Evolutionary conservation across 352 stramenopile genomes (phyloP).

Genomic region (Globisporangium cederbergense): DNA sequence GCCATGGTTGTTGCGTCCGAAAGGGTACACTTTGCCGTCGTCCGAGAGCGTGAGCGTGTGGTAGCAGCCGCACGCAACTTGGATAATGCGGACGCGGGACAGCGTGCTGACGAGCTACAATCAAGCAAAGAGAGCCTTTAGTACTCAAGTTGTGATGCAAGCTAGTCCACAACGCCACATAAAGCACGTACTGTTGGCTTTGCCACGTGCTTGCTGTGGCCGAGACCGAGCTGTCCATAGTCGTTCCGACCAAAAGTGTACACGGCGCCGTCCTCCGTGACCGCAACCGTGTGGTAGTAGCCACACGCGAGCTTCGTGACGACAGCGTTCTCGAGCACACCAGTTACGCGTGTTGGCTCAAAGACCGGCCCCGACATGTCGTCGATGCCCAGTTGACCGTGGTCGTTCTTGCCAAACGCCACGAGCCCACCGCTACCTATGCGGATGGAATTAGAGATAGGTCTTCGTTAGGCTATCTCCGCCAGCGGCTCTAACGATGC

Average conservation of each 20-base stretch:
- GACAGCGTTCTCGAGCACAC: constrained; percentile 53
- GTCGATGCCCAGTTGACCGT: constrained; percentile 87
- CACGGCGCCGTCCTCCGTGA: constrained; percentile 64
- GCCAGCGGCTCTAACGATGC: neutral
- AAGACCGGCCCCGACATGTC: constrained; percentile 39
- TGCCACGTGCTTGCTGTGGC: constrained; percentile 69
- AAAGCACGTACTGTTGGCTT: constrained; percentile 38
- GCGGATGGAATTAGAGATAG: neutral
- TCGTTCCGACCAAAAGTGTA: constrained; percentile 92
- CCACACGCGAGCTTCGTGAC: constrained; percentile 83
- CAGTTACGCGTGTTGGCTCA: constrained; percentile 41
- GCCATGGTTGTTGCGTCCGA: constrained; percentile 93
- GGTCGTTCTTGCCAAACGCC: constrained; percentile 91
- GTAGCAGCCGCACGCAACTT: constrained; percentile 83
- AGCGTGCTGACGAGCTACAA: constrained; percentile 52
- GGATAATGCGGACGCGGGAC: constrained; percentile 48
- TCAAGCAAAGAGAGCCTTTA: neutral
- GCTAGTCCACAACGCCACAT: neutral
- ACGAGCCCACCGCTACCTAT: constrained; percentile 59
- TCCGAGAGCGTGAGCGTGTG: constrained; percentile 81
- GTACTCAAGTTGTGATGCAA: neutral
- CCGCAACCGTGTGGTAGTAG: constrained; percentile 90
- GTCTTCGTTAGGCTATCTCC: neutral
- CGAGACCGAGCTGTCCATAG: constrained; percentile 91
- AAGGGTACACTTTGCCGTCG: constrained; percentile 89